A percentile compares a stretch with the other conserved stretches of the same genome.
Evolutionary conservation across 2,329 filamentous ascomycete species (phyloP).

Genomic region (Nemania sp.): DNA sequence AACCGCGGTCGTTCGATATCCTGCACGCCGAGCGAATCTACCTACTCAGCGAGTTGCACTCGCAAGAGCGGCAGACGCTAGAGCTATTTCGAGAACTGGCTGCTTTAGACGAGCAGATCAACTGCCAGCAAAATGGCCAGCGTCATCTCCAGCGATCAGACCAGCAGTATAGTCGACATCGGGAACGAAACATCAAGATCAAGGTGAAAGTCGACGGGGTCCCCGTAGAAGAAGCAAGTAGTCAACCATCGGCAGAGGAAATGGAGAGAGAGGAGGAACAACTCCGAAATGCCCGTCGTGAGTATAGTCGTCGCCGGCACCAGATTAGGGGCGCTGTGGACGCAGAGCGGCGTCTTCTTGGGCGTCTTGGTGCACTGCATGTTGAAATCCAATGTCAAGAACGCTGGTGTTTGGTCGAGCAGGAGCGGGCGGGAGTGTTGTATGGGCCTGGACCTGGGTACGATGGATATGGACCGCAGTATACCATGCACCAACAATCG

Average conservation of each 20-base stretch:
- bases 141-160: slow-evolving; percentile 17
- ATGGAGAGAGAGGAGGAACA: background rate
- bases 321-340: slow-evolving; percentile 59
- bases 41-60: slow-evolving; percentile 57
- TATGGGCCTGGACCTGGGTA: background rate
- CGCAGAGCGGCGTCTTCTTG: slow-evolving; percentile 60
- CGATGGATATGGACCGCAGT: background rate
- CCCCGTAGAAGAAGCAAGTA: background rate
- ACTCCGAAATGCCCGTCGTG: slow-evolving; percentile 50
- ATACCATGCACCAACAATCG: background rate
- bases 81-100: slow-evolving; percentile 57
- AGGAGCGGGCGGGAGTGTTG: slow-evolving; percentile 7
- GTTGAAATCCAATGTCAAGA: slow-evolving; percentile 62
- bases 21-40: slow-evolving; percentile 62
- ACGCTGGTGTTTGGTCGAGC: slow-evolving; percentile 39
- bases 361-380: slow-evolving; percentile 62
- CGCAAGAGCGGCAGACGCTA: slow-evolving; percentile 54
- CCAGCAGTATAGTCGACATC: slow-evolving; percentile 28
- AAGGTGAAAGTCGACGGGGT: slow-evolving; percentile 14
- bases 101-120: slow-evolving; percentile 52
- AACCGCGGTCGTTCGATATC: slow-evolving; percentile 56
- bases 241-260: slow-evolving; percentile 1
- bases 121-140: background rate
- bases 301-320: slow-evolving; percentile 56
- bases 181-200: background rate